Evolutionary conservation across 768 basidiomycete genomes (phyloP), one percentile per base, ranked within the genome.

Genomic region (Roridomyces roridus): DNA sequence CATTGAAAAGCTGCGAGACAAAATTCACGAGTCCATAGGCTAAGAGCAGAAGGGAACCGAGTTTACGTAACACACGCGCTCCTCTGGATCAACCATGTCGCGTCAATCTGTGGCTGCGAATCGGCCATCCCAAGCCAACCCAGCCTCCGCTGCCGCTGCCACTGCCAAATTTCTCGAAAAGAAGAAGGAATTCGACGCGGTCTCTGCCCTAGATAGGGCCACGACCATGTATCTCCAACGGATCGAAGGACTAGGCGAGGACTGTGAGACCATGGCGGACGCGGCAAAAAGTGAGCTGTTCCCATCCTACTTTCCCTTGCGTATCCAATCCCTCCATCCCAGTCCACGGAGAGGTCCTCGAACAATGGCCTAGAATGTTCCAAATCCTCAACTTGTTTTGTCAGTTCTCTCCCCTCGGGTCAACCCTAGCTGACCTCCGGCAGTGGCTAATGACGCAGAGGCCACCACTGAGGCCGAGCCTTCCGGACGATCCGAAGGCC

Each of bases 361-460:
- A 85, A 54, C 89, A 91, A 59, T 92, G 89, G 90, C 87, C 89
- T 10, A 85, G 83, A 67, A 92, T 92, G 91, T 92, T 92, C 65
- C 81, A 85, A 62, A 90, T 90, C 48, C 74, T 92, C 45, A 82
- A 74, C 53, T 74, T 86, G 55, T 92, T 91, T 68, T 65, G 91
- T 92, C 64, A 65, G 87, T 77, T 9, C 25, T 40, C 29, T 31
- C 11, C 31, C 11, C 15, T 4, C 31, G 15, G 15, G 3, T 34
- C 31, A 34, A 34, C n/a, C n/a, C n/a, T n/a, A 34, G 7, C 15
- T 15, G 15, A 2, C 31, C 21, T 21, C 40, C 23, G 23, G 10
- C 40, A 89, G 88, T 88, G 49, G 76, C 82, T 37, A 77, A 80
- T 40, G 76, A 80, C 41, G 78, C 79, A 37, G 65, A 71, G 31